phyloP scores from a whole-genome alignment of 129 eudicot species.

The Lonicera japonica region DNA sequence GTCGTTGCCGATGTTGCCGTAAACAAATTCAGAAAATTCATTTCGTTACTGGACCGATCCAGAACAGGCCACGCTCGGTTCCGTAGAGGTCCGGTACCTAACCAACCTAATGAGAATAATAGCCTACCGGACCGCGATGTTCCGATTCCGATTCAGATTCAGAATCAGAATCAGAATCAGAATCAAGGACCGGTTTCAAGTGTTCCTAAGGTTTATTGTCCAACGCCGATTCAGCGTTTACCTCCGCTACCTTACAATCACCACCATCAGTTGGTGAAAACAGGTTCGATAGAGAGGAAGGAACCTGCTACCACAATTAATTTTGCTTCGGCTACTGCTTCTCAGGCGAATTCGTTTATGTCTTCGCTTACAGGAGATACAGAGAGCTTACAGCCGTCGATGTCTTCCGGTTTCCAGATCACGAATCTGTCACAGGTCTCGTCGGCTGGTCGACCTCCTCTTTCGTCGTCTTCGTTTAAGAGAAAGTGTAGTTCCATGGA shows the following conservation, averaged over 20 bases:
- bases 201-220: conserved; percentile 31
- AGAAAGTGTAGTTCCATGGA: conserved; percentile 89
- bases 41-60: conserved; percentile 63
- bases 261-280: conserved; percentile 25
- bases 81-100: conserved; percentile 65
- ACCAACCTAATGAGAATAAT: background rate
- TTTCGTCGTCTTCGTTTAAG: conserved; percentile 65
- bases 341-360: conserved; percentile 51
- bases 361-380: conserved; percentile 78
- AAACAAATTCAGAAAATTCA: conserved; percentile 66
- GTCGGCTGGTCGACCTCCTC: conserved; percentile 68
- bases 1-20: conserved; percentile 84
- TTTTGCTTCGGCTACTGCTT: conserved; percentile 27
- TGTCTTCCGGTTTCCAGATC: conserved; percentile 92
- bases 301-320: conserved; percentile 59
- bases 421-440: conserved; percentile 72
- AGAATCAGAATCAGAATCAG: background rate
- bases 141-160: too few species aligned
- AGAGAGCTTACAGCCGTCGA: conserved; percentile 67
- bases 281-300: conserved; percentile 41
- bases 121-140: too few species aligned
- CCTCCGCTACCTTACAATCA: conserved; percentile 45
- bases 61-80: conserved; percentile 99
- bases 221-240: conserved; percentile 59
- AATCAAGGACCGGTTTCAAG: conserved; percentile 15